Base-by-base conservation (phyloP, 2,329 filamentous ascomycete species). In the Gyromitra esculenta region DNA sequence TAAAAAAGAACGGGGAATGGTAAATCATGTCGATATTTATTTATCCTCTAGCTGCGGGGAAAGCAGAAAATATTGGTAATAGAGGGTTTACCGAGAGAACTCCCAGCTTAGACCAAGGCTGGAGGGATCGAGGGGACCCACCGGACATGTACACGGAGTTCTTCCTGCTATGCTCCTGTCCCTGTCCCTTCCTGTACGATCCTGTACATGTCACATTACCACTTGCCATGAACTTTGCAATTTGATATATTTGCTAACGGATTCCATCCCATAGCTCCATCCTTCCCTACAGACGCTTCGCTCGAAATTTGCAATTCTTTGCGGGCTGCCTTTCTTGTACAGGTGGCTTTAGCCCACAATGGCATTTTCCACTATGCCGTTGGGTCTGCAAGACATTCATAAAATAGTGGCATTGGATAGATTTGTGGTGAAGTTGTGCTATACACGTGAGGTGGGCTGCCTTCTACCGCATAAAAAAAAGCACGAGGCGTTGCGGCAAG, bases 21-120 rank as follows among this genome's bases (percentile, higher is more conserved):
- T 11, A 31, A 6, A 65, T 15, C 52, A 65, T 13, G 39, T 11
- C 72, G 56, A 39, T 75, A 75, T 56, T 75, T 75, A 75, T 68
- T 41, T 48, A 7, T 31, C 39, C 43, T 60, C 39, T 35, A 71
- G 48, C 41, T 35, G 68, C 43, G 68, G 68, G 68, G 57, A 64
- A 64, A 18, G 18, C 57, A 35, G 43, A 37, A 64, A 39, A 31
- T 1, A 54, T 71, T 56, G 35, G 57, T 64, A 64, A 62, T 31
- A 48, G n/a, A 39, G 56, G 56, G 31, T 52, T 31, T 31, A 52
- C 57, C 25, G 25, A 41, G 31, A 48, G 15, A 21, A 15, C 56
- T 63, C 57, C 41, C 7, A 31, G 11, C 31, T 37, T n/a, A 41
- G 56, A 48, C 18, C 25, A 67, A 57, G 13, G 50, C 64, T 13